Percentiles rank a stretch among this genome's conserved stretches.
These are phyloP conservation scores for Colletotrichum lentis DNA, from an alignment of 2,329 filamentous ascomycete genomes.

Conservation along the genomic window DNA sequence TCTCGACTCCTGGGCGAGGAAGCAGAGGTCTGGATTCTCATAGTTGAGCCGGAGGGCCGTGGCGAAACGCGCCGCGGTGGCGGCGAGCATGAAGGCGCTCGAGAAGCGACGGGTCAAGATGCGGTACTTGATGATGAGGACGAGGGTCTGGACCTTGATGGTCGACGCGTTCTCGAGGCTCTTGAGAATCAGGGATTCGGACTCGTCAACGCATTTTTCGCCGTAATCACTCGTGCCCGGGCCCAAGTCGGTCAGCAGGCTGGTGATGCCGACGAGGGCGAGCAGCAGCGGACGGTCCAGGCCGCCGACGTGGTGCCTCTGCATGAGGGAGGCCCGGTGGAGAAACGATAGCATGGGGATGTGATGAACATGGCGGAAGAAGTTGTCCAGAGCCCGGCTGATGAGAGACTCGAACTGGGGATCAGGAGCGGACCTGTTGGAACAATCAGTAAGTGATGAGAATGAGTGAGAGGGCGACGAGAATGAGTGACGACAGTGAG, in stretches of 20 bases:
- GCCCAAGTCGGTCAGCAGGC: constrained; percentile 63
- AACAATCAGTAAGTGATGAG: background rate
- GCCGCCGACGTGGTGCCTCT: constrained; percentile 64
- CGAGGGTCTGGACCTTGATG: constrained; percentile 57
- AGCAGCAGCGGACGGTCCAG: constrained; percentile 63
- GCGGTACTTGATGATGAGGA: constrained; percentile 58
- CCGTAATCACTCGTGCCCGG: constrained; percentile 61
- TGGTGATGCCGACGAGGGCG: constrained; percentile 64
- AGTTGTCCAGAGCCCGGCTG: constrained; percentile 62
- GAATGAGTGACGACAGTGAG: background rate
- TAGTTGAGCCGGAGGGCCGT: constrained; percentile 60
- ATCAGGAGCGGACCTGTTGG: constrained; percentile 47
- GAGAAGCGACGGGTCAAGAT: constrained; percentile 56
- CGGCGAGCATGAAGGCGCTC: constrained; percentile 58
- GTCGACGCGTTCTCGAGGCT: constrained; percentile 65
- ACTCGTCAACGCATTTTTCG: constrained; percentile 62
- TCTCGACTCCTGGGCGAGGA: constrained; percentile 55
- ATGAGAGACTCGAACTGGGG: constrained; percentile 60
- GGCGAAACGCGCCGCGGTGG: constrained; percentile 56
- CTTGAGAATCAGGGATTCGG: constrained; percentile 60
- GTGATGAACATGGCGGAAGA: constrained; percentile 67
- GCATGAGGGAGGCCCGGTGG: constrained; percentile 67
- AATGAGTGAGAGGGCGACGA: too few species aligned
- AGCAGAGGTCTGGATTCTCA: constrained; percentile 56
- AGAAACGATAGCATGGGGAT: constrained; percentile 67